These are phyloP conservation scores for Trichosporon sp. DNA, from an alignment of 1,284 basidiomycete species.

Conservation along the genomic window DNA sequence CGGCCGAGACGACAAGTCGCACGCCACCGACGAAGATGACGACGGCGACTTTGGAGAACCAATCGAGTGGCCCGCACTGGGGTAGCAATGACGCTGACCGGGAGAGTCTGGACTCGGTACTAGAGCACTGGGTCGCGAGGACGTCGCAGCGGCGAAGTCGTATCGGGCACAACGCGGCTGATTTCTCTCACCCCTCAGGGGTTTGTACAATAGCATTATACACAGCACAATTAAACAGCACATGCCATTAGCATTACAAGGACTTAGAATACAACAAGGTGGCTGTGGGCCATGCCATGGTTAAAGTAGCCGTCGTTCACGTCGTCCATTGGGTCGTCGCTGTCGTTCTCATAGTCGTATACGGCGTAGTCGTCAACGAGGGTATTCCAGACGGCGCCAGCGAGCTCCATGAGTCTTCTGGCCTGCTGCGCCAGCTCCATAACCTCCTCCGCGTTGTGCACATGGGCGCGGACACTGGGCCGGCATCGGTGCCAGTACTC, in stretches of 20 bases:
- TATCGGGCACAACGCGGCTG: too few species aligned
- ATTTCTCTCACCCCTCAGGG: too few species aligned
- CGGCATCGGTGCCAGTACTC: not conserved
- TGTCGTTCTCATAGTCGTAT: not conserved
- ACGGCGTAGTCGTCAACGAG: conserved; percentile 3
- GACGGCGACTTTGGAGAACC: too few species aligned
- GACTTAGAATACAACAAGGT: conserved; percentile 1
- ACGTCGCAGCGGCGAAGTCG: too few species aligned
- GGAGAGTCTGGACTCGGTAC: too few species aligned
- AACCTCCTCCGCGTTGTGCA: not conserved
- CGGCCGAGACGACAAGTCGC: too few species aligned
- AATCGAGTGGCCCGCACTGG: too few species aligned
- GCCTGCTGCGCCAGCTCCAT: not conserved
- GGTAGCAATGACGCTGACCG: too few species aligned
- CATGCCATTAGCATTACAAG: not conserved
- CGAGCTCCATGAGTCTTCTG: not conserved
- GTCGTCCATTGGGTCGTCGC: not conserved
- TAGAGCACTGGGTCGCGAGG: too few species aligned
- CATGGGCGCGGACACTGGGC: not conserved
- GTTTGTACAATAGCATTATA: too few species aligned
- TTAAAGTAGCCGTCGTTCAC: not conserved
- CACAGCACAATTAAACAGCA: not conserved
- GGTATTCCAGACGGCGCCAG: conserved; percentile 5
- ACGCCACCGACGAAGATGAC: too few species aligned
- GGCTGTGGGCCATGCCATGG: not conserved